phyloP scores from a whole-genome alignment of 306 rosid species.

The Crataegus laevigata region DNA sequence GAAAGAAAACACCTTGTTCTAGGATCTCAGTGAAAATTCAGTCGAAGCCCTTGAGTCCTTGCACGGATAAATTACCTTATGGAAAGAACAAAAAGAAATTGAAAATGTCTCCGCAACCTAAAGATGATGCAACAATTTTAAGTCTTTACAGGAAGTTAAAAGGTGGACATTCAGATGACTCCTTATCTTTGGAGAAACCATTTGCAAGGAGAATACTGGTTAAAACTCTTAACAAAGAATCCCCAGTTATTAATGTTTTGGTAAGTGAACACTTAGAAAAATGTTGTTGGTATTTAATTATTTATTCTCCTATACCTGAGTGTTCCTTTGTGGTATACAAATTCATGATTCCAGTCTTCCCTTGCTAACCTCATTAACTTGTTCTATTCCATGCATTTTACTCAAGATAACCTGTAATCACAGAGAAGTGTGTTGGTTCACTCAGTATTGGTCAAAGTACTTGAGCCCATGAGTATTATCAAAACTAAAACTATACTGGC shows the following conservation, averaged over 20 bases:
- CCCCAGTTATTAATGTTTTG: not conserved
- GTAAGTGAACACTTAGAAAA: not conserved
- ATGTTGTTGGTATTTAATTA: not conserved
- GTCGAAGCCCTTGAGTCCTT: not conserved
- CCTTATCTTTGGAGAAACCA: not conserved
- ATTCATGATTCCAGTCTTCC: not conserved
- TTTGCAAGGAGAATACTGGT: not conserved
- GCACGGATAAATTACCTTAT: not conserved
- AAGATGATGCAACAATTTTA: not conserved
- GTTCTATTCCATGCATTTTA: not conserved
- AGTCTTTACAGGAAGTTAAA: not conserved
- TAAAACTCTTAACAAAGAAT: not conserved
- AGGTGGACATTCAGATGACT: not conserved
- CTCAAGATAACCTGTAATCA: not conserved
- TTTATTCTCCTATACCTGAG: not conserved
- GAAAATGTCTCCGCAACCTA: not conserved
- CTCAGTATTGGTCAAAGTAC: not conserved
- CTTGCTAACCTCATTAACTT: not conserved
- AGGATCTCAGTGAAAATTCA: not conserved
- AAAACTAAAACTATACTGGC: not conserved
- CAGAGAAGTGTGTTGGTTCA: not conserved
- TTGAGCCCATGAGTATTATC: not conserved
- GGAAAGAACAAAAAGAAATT: not conserved
- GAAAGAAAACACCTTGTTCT: not conserved
- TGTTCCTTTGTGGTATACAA: not conserved